A percentile compares a stretch with the other conserved stretches of the same genome.
These are phyloP conservation scores for Microascus cirrosus DNA, from an alignment of 2,329 filamentous ascomycete species.

Conservation along the genomic window DNA sequence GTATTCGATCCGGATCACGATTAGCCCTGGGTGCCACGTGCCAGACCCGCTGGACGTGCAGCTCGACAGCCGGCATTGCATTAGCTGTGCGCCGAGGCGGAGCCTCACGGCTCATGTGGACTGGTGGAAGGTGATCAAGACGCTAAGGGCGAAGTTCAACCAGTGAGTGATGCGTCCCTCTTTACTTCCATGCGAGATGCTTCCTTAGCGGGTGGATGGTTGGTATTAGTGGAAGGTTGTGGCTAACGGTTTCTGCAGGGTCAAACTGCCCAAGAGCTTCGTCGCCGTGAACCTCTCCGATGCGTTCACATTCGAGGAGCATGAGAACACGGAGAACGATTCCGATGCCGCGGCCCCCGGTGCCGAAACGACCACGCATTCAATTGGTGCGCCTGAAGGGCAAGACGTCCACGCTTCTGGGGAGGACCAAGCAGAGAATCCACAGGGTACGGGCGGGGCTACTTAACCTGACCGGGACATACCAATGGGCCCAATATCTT, in stretches of 20 bases:
- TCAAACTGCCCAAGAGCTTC: slow-evolving; percentile 57
- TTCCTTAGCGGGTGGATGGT: neutral
- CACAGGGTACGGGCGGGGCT: neutral
- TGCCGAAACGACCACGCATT: neutral
- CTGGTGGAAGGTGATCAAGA: slow-evolving; percentile 97
- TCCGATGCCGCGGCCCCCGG: neutral
- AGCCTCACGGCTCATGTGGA: slow-evolving; percentile 85
- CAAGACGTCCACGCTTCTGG: neutral
- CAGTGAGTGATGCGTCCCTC: slow-evolving; percentile 47
- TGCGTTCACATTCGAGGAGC: slow-evolving; percentile 47
- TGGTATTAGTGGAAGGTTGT: neutral
- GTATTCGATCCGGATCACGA: slow-evolving; percentile 92
- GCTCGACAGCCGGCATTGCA: slow-evolving; percentile 91
- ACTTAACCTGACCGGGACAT: neutral
- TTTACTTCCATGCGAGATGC: slow-evolving; percentile 5
- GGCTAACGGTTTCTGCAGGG: slow-evolving; percentile 23
- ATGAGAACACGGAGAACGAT: slow-evolving; percentile 24
- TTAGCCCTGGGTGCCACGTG: slow-evolving; percentile 91
- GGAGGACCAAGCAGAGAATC: neutral
- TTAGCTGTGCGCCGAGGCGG: slow-evolving; percentile 82
- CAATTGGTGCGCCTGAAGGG: neutral
- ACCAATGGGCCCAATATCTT: too few species aligned
- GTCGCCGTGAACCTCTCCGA: slow-evolving; percentile 54
- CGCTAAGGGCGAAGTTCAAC: slow-evolving; percentile 86
- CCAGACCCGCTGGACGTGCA: slow-evolving; percentile 95